phyloP scores from a whole-genome alignment of 169 alveolate genomes.

The Eimeria brunetti region DNA sequence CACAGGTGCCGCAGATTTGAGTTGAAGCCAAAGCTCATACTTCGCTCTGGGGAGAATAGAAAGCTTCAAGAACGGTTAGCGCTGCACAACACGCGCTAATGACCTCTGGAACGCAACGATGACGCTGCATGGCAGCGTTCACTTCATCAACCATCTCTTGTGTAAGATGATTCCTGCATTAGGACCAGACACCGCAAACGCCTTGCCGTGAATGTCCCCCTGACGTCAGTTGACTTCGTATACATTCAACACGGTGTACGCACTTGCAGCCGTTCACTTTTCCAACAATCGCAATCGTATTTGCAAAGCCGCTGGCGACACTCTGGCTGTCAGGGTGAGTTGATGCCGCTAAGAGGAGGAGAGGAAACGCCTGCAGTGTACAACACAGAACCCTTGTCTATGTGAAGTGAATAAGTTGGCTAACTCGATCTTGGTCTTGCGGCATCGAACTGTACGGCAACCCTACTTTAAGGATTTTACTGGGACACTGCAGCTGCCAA shows the following conservation, averaged over 20 bases:
- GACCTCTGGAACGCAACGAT: conserved; percentile 74
- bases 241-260: background rate
- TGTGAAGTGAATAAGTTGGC: background rate
- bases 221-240: background rate
- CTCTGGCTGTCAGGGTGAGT: conserved; percentile 74
- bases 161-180: conserved; percentile 30
- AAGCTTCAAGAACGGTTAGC: conserved; percentile 64
- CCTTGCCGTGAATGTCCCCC: background rate
- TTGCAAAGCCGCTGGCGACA: conserved; percentile 66
- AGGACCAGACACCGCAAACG: background rate
- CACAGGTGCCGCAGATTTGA: background rate
- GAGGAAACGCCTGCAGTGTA: conserved; percentile 62
- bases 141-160: conserved; percentile 43
- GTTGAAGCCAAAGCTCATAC: conserved; percentile 11
- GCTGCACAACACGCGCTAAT: conserved; percentile 77
- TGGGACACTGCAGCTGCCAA: conserved; percentile 16
- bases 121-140: conserved; percentile 65
- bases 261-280: conserved; percentile 60
- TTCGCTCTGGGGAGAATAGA: conserved; percentile 74
- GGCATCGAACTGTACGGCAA: background rate
- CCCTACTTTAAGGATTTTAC: background rate
- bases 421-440: background rate
- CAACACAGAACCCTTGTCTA: background rate
- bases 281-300: conserved; percentile 62
- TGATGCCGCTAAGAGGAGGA: conserved; percentile 39